These are phyloP conservation scores for Rhodotorula kratochvilovae DNA, from an alignment of 768 basidiomycete species.

Conservation along the genomic window DNA sequence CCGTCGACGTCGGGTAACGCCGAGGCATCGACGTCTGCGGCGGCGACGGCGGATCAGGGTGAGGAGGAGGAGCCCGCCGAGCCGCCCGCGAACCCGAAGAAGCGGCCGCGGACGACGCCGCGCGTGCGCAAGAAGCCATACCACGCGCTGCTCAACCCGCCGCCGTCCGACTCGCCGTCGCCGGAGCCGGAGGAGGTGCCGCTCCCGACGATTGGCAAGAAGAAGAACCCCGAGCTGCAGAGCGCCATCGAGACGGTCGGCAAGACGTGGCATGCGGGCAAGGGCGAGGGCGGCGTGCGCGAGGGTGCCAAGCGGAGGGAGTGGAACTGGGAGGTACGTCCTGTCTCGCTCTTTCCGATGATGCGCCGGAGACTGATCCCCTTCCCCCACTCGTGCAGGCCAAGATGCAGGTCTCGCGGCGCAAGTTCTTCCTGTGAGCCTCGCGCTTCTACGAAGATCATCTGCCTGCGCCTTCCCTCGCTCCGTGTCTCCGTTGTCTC, in stretches of 20 bases:
- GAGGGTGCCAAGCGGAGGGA: constrained; percentile 64
- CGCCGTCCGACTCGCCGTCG: constrained; percentile 3
- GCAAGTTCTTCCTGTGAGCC: constrained; percentile 59
- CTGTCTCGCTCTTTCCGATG: constrained; percentile 20
- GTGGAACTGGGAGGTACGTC: constrained; percentile 83
- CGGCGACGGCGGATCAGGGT: not conserved
- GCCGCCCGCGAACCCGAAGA: constrained; percentile 54
- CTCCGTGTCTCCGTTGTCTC: not conserved
- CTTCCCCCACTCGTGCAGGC: constrained; percentile 60
- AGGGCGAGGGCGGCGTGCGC: constrained; percentile 41
- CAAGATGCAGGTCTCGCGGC: constrained; percentile 83
- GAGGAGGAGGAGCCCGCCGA: constrained; percentile 42
- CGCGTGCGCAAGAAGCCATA: constrained; percentile 29
- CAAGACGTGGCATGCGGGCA: constrained; percentile 41
- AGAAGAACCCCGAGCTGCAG: constrained; percentile 32
- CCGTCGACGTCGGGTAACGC: constrained; percentile 1
- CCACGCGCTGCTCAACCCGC: constrained; percentile 37
- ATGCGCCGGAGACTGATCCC: constrained; percentile 16
- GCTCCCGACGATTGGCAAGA: constrained; percentile 16
- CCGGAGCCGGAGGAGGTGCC: constrained; percentile 33
- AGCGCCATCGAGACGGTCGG: constrained; percentile 39
- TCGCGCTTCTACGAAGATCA: not conserved
- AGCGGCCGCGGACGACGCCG: constrained; percentile 22
- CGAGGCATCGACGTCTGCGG: not conserved
- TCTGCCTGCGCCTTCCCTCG: no score